Base-by-base conservation (phyloP, 352 stramenopile species). In the Blastocystis sp. region DNA sequence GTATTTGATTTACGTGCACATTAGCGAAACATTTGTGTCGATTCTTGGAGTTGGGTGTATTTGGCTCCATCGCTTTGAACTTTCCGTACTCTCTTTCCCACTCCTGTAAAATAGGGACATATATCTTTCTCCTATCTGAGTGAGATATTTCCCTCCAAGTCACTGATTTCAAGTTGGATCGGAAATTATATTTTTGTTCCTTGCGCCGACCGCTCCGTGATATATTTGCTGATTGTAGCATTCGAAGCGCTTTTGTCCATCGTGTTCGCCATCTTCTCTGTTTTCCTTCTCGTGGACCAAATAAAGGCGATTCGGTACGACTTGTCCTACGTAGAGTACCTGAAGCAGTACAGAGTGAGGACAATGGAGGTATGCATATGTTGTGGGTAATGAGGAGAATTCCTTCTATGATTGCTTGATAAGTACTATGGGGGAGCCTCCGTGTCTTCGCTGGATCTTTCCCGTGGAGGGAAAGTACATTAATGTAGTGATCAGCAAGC, bases 251-350 rank as follows among this genome's bases (percentile, higher is more conserved):
- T 85, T 13, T 68, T 68, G 8, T 85, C 73, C 0, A 26, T 66
- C 16, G 9, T 66, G n/a, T 85, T 85, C 30, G 30, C 16, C 56
- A 41, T 85, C 4, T 85, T 85, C 26, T 39, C 55, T 2, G 3
- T 85, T 3, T 20, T 85, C 5, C 53, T 85, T 20, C 30, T 85
- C n/a, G 24, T 39, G 20, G 73, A 85, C 24, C 73, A 85, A 30
- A 66, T 85, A 30, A 66, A 69, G 13, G 30, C 53, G 6, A 85
- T 85, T 50, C 73, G 73, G 53, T 85, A 85, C 73, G 73, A 85
- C 24, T 34, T 85, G 56, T 69, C 47, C 3, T 85, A 85, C 56
- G 73, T 85, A 18, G 73, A 85, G 50, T 85, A 85, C 47, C 24
- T 85, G 24, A 85, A 85, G 53, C 30, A 56, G 18, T 85, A 85